Evolutionary conservation across 2,329 filamentous ascomycete genomes (phyloP).

Genomic region (Cladophialophora yegresii): DNA sequence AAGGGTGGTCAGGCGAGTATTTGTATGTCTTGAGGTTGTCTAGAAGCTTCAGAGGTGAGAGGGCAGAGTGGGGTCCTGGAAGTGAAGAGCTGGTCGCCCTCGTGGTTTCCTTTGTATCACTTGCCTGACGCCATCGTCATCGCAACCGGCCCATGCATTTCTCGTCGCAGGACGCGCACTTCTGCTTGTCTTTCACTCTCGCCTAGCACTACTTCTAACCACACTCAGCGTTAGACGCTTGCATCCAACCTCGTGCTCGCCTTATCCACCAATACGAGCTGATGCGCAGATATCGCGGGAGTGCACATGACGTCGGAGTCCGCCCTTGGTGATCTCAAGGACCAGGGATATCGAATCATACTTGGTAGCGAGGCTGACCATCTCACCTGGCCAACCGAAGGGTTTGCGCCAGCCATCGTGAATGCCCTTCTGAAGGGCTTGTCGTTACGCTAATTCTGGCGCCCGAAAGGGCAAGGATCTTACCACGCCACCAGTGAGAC

Average conservation of each 20-base stretch:
- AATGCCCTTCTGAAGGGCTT: slow-evolving; percentile 6
- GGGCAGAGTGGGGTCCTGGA: background rate
- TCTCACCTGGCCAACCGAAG: background rate
- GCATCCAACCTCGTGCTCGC: background rate
- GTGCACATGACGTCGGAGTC: slow-evolving; percentile 16
- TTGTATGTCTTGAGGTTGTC: slow-evolving; percentile 10
- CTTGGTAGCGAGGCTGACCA: slow-evolving; percentile 16
- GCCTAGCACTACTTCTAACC: slow-evolving; percentile 14
- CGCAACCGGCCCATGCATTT: background rate
- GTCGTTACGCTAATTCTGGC: slow-evolving; percentile 19
- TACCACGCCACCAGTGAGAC: slow-evolving; percentile 14
- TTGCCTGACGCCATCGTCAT: slow-evolving; percentile 8
- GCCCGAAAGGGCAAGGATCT: slow-evolving; percentile 11
- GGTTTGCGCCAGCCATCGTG: slow-evolving; percentile 3
- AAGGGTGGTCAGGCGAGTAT: slow-evolving; percentile 9
- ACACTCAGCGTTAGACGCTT: slow-evolving; percentile 11
- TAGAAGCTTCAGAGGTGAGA: slow-evolving; percentile 24
- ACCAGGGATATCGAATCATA: slow-evolving; percentile 1
- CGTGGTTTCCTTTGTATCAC: slow-evolving; percentile 20
- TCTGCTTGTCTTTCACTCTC: slow-evolving; percentile 6
- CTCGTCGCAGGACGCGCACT: background rate
- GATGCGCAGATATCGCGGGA: background rate
- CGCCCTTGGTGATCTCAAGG: background rate
- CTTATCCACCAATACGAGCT: slow-evolving; percentile 13
- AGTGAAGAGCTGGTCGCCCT: background rate